Evolutionary conservation across 2,329 filamentous ascomycete genomes (phyloP).

Genomic region (Aspergillus sp.): DNA sequence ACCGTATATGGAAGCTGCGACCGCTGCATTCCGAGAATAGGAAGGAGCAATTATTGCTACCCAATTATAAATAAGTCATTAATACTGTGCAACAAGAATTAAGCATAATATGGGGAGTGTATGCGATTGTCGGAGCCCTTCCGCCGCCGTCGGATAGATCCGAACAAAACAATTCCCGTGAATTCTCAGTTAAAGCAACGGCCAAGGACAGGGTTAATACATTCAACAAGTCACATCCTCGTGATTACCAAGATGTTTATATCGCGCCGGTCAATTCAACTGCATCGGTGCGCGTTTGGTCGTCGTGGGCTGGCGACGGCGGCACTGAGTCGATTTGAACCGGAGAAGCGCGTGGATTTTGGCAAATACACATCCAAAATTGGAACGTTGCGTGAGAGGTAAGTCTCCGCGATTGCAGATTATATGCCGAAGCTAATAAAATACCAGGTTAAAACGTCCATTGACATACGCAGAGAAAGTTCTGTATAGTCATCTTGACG

Average conservation of each 20-base stretch:
- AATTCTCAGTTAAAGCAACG: too few species aligned
- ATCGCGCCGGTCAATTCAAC: not conserved
- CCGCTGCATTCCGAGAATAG: too few species aligned
- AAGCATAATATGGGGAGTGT: too few species aligned
- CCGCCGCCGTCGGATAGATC: too few species aligned
- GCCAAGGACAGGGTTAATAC: too few species aligned
- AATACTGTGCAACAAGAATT: too few species aligned
- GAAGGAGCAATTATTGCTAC: too few species aligned
- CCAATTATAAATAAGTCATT: too few species aligned
- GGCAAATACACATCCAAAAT: not conserved
- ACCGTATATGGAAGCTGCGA: too few species aligned
- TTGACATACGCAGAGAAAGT: conserved; percentile 98
- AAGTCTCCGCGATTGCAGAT: not conserved
- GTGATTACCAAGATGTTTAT: not conserved
- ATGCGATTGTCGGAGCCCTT: too few species aligned
- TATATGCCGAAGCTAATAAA: not conserved
- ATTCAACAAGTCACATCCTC: not conserved
- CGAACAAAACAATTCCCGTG: too few species aligned
- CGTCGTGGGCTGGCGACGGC: not conserved
- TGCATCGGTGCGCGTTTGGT: not conserved
- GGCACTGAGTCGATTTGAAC: not conserved
- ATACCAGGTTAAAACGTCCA: conserved; percentile 69
- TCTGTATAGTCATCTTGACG: conserved; percentile 96
- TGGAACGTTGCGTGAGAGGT: not conserved
- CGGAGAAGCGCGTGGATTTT: not conserved